Conservation (phyloP, 257 asterid species). For the Scutellaria galericulata region DNA sequence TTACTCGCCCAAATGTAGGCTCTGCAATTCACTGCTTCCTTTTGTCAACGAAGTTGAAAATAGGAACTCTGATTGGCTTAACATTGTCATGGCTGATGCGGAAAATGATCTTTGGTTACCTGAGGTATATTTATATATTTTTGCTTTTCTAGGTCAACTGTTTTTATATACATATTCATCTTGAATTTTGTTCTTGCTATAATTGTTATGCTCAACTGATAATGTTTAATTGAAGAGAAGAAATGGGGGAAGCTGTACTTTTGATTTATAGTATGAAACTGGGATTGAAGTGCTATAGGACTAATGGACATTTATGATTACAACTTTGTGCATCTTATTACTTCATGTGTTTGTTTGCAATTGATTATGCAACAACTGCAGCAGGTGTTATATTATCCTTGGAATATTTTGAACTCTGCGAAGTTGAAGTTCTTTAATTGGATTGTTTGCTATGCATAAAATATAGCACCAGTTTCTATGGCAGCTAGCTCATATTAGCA, state of each 20-base stretch:
- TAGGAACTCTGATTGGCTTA: slow-evolving; percentile 73
- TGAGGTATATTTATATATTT: slow-evolving; percentile 50
- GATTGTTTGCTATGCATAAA: too few species aligned
- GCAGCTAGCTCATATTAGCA: too few species aligned
- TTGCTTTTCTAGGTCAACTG: background rate
- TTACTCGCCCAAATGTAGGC: slow-evolving; percentile 84
- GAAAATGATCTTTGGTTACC: slow-evolving; percentile 82
- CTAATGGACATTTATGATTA: background rate
- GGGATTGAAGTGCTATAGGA: background rate
- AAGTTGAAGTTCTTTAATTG: too few species aligned
- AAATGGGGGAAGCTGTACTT: background rate
- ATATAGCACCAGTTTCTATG: too few species aligned
- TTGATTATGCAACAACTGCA: background rate
- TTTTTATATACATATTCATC: background rate
- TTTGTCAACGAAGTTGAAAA: slow-evolving; percentile 71
- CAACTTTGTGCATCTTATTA: background rate
- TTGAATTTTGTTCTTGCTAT: background rate
- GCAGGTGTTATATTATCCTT: background rate
- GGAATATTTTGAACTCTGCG: background rate
- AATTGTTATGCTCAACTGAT: background rate
- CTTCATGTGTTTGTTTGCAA: slow-evolving; percentile 5
- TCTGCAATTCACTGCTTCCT: slow-evolving; percentile 71
- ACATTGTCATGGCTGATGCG: slow-evolving; percentile 81
- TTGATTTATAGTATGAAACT: background rate
- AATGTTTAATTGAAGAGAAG: background rate